A percentile compares a stretch with the other conserved stretches of the same genome.
phyloP scores from a whole-genome alignment of 2,329 filamentous ascomycete genomes.

The Beauveria bassiana region DNA sequence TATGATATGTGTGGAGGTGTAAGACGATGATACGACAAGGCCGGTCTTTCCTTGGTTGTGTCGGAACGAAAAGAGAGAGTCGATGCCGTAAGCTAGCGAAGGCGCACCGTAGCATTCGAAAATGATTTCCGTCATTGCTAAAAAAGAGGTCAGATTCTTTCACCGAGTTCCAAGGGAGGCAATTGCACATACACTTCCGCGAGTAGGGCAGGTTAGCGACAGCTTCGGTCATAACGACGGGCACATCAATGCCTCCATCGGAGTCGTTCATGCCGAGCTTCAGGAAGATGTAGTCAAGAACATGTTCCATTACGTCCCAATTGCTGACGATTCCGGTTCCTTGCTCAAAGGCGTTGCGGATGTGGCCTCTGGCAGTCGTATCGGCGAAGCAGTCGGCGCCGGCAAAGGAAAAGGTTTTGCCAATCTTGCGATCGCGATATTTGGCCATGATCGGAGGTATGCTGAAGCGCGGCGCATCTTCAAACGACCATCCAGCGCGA shows the following conservation, averaged over 20 bases:
- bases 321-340: constrained; percentile 90
- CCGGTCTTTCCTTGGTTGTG: constrained; percentile 86
- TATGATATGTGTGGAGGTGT: constrained; percentile 91
- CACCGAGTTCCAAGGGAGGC: not conserved
- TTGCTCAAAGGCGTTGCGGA: constrained; percentile 83
- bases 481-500: constrained; percentile 94
- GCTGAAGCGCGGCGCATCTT: constrained; percentile 68
- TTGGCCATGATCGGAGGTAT: constrained; percentile 89
- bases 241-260: constrained; percentile 69
- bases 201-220: constrained; percentile 87
- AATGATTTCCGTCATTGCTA: constrained; percentile 93
- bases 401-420: constrained; percentile 85
- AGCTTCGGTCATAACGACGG: constrained; percentile 91
- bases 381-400: constrained; percentile 92
- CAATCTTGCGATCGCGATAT: constrained; percentile 89
- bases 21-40: constrained; percentile 82
- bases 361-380: constrained; percentile 83
- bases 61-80: constrained; percentile 91
- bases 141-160: not conserved
- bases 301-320: constrained; percentile 95
- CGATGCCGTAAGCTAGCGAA: constrained; percentile 86
- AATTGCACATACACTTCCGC: constrained; percentile 62
- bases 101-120: constrained; percentile 94
- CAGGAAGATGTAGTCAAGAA: constrained; percentile 89
- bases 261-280: constrained; percentile 80